Evolutionary conservation across 2,329 filamentous ascomycete species (phyloP).

Genomic region (Coniochaeta pulveracea): DNA sequence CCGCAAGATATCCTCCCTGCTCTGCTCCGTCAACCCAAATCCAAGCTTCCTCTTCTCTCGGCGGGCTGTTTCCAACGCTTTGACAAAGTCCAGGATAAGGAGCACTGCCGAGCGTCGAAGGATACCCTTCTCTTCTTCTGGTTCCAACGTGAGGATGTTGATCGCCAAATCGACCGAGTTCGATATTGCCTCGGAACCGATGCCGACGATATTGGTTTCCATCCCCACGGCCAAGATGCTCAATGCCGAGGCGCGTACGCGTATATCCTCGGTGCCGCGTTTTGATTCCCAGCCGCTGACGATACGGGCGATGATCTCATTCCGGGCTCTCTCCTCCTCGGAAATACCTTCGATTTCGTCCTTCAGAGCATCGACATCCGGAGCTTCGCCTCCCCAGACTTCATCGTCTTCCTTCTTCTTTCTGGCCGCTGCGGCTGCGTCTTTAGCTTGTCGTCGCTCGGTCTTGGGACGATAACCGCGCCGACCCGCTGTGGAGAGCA

Average conservation of each 20-base stretch:
- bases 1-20: constrained; percentile 48
- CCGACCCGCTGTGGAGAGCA: constrained; percentile 54
- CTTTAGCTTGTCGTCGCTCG: constrained; percentile 39
- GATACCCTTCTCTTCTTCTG: constrained; percentile 47
- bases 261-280: constrained; percentile 54
- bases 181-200: constrained; percentile 40
- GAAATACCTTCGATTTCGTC: constrained; percentile 18
- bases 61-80: constrained; percentile 42
- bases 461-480: constrained; percentile 51
- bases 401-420: constrained; percentile 39
- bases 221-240: constrained; percentile 50
- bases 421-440: constrained; percentile 33
- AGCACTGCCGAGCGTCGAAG: constrained; percentile 56
- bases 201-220: constrained; percentile 47
- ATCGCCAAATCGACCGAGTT: constrained; percentile 51
- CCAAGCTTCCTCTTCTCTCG: constrained; percentile 32
- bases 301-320: constrained; percentile 45
- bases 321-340: constrained; percentile 30
- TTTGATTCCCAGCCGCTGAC: constrained; percentile 58
- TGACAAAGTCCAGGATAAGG: constrained; percentile 49
- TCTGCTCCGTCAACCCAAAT: constrained; percentile 43
- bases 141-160: constrained; percentile 51
- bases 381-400: constrained; percentile 42
- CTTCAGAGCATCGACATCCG: constrained; percentile 31
- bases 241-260: constrained; percentile 58